These are phyloP conservation scores for Penicillium diatomitis DNA, from an alignment of 495 filamentous ascomycete species.

Conservation along the genomic window DNA sequence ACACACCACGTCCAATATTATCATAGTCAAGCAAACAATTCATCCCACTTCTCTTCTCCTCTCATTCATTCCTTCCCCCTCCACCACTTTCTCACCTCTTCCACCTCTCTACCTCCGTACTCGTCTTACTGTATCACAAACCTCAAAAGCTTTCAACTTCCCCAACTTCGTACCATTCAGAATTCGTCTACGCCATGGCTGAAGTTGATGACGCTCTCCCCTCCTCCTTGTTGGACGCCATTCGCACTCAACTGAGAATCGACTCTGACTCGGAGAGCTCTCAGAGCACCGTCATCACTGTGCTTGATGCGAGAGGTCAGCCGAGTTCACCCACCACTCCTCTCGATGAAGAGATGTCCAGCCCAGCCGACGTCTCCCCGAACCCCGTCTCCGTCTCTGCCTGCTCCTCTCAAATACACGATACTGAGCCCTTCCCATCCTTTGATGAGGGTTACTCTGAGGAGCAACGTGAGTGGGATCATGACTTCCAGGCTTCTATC, in stretches of 20 bases:
- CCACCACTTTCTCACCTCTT: neutral
- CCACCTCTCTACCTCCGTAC: neutral
- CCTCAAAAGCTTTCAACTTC: neutral
- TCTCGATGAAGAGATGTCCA: neutral
- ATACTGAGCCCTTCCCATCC: constrained; percentile 26
- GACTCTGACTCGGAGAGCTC: constrained; percentile 6
- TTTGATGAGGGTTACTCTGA: constrained; percentile 17
- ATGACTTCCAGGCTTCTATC: constrained; percentile 16
- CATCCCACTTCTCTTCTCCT: constrained; percentile 1
- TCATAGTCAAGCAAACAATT: constrained; percentile 1
- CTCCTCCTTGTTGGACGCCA: neutral
- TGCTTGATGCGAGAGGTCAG: neutral
- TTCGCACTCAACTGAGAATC: constrained; percentile 8
- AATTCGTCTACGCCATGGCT: neutral
- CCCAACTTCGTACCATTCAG: too few relatives aligned
- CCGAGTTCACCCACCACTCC: neutral
- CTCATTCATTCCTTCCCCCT: neutral
- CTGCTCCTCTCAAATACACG: neutral
- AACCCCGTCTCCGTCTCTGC: neutral
- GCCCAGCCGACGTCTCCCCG: neutral
- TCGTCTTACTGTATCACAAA: neutral
- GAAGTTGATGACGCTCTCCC: neutral
- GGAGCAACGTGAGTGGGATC: constrained; percentile 2
- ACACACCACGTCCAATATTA: neutral
- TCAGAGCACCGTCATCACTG: neutral